Conservation (phyloP, 2,329 filamentous ascomycete species). For the Calonectria pseudoturangicola region DNA sequence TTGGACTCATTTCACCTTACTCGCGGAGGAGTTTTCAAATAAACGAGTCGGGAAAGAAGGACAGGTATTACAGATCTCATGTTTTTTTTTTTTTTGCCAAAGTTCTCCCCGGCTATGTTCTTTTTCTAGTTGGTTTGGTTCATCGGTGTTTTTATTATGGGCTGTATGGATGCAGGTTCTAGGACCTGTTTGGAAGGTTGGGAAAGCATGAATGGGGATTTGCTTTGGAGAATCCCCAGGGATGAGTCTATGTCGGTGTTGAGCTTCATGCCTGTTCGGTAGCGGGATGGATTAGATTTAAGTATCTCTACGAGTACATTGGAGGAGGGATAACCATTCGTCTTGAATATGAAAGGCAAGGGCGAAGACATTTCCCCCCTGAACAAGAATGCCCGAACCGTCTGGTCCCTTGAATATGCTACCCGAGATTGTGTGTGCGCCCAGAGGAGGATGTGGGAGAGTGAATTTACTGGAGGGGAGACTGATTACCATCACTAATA, state of each 20-base stretch:
- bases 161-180: slow-evolving; percentile 9
- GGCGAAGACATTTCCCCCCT: background rate
- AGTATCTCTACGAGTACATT: slow-evolving; percentile 16
- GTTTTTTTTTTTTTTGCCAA: background rate
- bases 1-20: slow-evolving; percentile 19
- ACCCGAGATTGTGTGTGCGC: background rate
- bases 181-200: slow-evolving; percentile 15
- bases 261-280: slow-evolving; percentile 16
- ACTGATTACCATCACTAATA: background rate
- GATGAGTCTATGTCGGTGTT: slow-evolving; percentile 17
- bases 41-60: slow-evolving; percentile 7
- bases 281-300: slow-evolving; percentile 14
- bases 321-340: background rate
- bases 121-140: background rate
- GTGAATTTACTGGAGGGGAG: background rate
- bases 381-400: background rate
- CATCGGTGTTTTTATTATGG: slow-evolving; percentile 16
- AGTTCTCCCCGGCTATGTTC: background rate
- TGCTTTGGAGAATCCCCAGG: slow-evolving; percentile 20
- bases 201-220: slow-evolving; percentile 6
- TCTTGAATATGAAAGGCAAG: slow-evolving; percentile 28
- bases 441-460: background rate
- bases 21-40: slow-evolving; percentile 9
- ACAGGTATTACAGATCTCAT: slow-evolving; percentile 13
- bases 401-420: background rate